Base-by-base conservation (phyloP, 495 filamentous ascomycete genomes). In the Zalerion maritima region DNA sequence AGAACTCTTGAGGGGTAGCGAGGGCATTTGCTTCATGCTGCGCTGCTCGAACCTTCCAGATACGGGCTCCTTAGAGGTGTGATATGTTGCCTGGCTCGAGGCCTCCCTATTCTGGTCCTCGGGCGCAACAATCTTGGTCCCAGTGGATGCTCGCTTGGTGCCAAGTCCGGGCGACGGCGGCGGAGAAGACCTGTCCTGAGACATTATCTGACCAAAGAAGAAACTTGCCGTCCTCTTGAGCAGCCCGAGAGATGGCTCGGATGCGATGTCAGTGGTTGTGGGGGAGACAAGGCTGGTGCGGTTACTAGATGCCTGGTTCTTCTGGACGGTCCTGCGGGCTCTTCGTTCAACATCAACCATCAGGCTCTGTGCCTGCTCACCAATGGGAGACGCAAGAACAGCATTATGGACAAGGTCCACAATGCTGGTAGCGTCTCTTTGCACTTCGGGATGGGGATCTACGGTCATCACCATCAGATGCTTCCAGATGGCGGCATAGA, bases 361-460 rank as follows among this genome's bases (percentile, higher is more conserved):
- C 23, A 86, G 46, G 19, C 55, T 60, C 41, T 81, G 77, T 23
- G 81, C 75, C 24, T 75, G 58, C 7, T 59, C 37, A 14, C 73
- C 77, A 31, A 94, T 65, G 4, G 80, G 67, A 2, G 87, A 94
- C 15, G 81, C 64, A 4, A 94, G 45, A 11, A 96, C 57, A 2
- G 69, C 62, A 18, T 75, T 59, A 41, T 96, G 76, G 23, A 96
- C 69, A 40, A 78, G 79, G 46, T 96, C 89, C 14, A 92, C 67
- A 21, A 94, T 69, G 17, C 75, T 65, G 8, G 67, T 69, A 5
- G 84, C 89, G 49, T 84, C 75, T 40, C 78, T 71, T 24, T 87
- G 81, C 18, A 94, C 80, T 37, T 96, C 85, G 6, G 89, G 89
- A 47, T 94, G 85, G 14, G 89, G 87, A 40, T 96, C 89, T 16